Percentiles rank a stretch among this genome's conserved stretches.
These are phyloP conservation scores for Pichia heedii DNA, from an alignment of 805 yeast species.

Conservation along the genomic window DNA sequence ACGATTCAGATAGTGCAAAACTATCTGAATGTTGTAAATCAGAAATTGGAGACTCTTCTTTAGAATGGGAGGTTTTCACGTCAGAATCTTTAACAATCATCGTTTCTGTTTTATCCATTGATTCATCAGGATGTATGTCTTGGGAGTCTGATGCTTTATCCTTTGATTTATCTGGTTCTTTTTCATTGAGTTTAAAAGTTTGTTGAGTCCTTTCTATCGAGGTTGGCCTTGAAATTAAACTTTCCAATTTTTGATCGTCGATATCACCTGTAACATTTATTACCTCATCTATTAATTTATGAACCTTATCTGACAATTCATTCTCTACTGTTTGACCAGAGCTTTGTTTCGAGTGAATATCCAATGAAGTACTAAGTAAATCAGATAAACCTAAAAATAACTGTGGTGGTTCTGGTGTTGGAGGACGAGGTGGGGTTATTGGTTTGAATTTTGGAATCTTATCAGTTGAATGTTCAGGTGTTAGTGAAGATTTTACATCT, in stretches of 20 bases:
- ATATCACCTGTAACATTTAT: background rate
- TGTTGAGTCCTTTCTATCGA: background rate
- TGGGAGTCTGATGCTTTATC: background rate
- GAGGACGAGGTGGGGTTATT: slow-evolving; percentile 13
- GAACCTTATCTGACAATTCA: slow-evolving; percentile 6
- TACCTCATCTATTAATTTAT: slow-evolving; percentile 4
- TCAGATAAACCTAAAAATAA: background rate
- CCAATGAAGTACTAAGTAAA: slow-evolving; percentile 4
- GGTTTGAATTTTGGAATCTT: slow-evolving; percentile 5
- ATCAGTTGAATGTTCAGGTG: background rate
- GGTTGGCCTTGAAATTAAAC: background rate
- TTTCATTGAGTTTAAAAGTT: no score
- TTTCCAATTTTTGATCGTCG: background rate
- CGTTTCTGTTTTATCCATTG: no score
- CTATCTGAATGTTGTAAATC: background rate
- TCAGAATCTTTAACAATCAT: slow-evolving; percentile 3
- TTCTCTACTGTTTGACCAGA: slow-evolving; percentile 7
- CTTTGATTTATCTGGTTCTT: background rate
- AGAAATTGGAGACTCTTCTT: background rate
- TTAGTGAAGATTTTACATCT: background rate
- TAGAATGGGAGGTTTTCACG: background rate
- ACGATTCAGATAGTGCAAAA: slow-evolving; percentile 4
- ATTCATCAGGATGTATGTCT: background rate
- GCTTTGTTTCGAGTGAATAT: slow-evolving; percentile 1
- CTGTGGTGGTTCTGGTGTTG: slow-evolving; percentile 22